These are phyloP conservation scores for Candida buenavistaensis DNA, from an alignment of 1,139 yeast species.

Conservation along the genomic window DNA sequence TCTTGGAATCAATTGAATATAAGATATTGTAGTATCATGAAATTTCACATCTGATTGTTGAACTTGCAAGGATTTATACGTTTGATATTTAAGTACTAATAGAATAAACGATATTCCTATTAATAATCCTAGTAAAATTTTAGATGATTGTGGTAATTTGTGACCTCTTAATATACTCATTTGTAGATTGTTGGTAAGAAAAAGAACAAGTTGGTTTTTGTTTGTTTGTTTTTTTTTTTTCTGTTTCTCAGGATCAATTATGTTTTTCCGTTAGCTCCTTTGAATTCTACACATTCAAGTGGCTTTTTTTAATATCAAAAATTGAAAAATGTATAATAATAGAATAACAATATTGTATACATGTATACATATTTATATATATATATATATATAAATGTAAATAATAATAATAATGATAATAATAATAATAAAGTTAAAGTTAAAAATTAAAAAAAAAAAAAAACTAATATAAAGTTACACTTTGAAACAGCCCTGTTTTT, in stretches of 20 bases:
- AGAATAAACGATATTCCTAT: conserved; percentile 24
- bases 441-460: conserved; percentile 5
- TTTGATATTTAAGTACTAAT: conserved; percentile 29
- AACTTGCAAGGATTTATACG: conserved; percentile 28
- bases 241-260: no score
- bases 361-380: conserved; percentile 1
- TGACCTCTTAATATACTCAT: conserved; percentile 15
- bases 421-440: conserved; percentile 3
- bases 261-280: no score
- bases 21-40: conserved; percentile 53
- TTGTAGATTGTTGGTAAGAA: no score
- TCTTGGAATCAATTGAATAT: conserved; percentile 69
- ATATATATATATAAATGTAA: conserved; percentile 1
- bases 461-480: conserved; percentile 10
- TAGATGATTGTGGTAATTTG: conserved; percentile 27
- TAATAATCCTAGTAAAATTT: conserved; percentile 28
- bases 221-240: no score
- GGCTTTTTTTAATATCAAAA: no score
- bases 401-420: conserved; percentile 4
- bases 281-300: no score
- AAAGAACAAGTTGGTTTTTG: no score
- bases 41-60: conserved; percentile 18
- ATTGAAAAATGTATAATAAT: conserved; percentile 4
- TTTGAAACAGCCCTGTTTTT: conserved; percentile 6
- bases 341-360: conserved; percentile 5